These are phyloP conservation scores for Microthlaspi erraticum DNA, from an alignment of 345 rosid genomes.

Conservation along the genomic window DNA sequence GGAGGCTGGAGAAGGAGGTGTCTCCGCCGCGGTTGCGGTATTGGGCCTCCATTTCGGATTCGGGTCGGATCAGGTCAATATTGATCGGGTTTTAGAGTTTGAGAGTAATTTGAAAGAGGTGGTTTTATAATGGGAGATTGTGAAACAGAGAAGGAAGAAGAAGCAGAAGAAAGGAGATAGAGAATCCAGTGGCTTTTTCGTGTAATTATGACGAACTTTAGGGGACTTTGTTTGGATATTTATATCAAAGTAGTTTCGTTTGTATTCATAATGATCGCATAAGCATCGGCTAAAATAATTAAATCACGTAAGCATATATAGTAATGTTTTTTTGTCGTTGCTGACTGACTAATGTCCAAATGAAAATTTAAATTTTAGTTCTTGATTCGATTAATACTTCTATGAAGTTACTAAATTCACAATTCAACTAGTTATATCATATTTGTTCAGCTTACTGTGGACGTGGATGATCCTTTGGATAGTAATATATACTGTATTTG, in stretches of 20 bases:
- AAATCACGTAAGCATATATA: constrained; percentile 15
- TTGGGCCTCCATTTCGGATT: constrained; percentile 36
- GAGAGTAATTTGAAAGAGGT: constrained; percentile 18
- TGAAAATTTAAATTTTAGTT: neutral
- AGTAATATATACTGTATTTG: too few species aligned
- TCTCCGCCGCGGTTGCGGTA: constrained; percentile 30
- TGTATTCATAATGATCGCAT: neutral
- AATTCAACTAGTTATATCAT: constrained; percentile 1
- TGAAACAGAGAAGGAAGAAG: neutral
- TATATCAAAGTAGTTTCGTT: neutral
- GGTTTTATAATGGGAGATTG: constrained; percentile 31
- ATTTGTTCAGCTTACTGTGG: too few species aligned
- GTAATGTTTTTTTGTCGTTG: neutral
- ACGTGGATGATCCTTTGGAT: too few species aligned
- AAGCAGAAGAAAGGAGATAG: neutral
- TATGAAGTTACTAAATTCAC: neutral
- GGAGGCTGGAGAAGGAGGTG: constrained; percentile 68
- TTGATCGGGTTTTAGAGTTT: neutral
- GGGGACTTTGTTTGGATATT: neutral
- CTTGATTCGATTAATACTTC: neutral
- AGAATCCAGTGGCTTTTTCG: constrained; percentile 22
- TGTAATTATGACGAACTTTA: constrained; percentile 19
- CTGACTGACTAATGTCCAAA: too few species aligned
- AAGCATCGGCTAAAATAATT: neutral
- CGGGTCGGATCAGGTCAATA: constrained; percentile 16